Evolutionary conservation across 495 filamentous ascomycete species (phyloP).

Genomic region (Cercophora newfieldiana): DNA sequence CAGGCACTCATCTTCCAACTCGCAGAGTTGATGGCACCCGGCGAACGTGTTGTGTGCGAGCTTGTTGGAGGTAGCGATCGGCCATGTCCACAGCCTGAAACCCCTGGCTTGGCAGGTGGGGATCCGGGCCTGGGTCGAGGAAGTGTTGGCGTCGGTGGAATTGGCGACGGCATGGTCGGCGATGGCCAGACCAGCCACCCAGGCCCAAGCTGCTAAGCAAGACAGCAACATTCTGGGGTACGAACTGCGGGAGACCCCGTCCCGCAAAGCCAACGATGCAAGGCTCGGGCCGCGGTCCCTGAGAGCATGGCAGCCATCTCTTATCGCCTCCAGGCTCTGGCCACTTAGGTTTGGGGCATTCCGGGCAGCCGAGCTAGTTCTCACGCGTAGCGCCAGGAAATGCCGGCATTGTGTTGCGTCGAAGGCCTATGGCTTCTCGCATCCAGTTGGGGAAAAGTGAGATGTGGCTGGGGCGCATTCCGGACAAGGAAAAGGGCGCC

Average conservation of each 20-base stretch:
- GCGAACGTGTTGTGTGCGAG: neutral
- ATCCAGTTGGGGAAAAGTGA: no score
- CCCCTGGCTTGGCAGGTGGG: slow-evolving; percentile 1
- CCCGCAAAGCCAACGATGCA: neutral
- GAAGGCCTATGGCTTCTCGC: no score
- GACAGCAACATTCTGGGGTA: neutral
- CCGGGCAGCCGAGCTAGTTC: neutral
- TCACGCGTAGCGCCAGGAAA: no score
- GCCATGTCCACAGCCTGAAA: neutral
- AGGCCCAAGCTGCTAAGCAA: neutral
- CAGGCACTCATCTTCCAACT: neutral
- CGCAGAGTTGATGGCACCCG: neutral
- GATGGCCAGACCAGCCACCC: neutral
- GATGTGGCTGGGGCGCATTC: no score
- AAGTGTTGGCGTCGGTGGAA: neutral
- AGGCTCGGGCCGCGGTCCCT: neutral
- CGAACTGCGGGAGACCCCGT: neutral
- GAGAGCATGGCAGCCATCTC: neutral
- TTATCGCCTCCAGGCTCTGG: neutral
- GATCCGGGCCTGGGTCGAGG: neutral
- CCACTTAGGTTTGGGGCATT: neutral
- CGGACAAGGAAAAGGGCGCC: no score
- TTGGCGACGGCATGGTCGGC: neutral
- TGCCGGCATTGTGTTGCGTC: no score
- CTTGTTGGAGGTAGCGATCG: slow-evolving; percentile 3